These are phyloP conservation scores for Solanum bukasovii DNA, from an alignment of 257 asterid species.

Conservation along the genomic window DNA sequence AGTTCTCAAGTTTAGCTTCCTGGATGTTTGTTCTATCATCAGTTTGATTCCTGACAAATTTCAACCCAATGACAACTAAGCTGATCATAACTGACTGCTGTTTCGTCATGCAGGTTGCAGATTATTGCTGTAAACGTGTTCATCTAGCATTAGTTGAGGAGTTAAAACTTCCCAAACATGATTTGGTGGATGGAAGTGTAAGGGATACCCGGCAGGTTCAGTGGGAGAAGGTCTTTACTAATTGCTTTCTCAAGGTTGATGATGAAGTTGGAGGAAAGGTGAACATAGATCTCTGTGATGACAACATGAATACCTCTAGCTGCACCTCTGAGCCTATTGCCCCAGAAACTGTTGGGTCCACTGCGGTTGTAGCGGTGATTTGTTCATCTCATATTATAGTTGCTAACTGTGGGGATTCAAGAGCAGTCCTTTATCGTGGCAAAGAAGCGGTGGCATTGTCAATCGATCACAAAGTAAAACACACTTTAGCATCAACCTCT, in stretches of 20 bases:
- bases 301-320: slow-evolving; percentile 7
- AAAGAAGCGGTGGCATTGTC: slow-evolving; percentile 71
- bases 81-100: neutral
- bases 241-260: slow-evolving; percentile 63
- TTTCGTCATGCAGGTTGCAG: slow-evolving; percentile 46
- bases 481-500: neutral
- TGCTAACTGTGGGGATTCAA: slow-evolving; percentile 78
- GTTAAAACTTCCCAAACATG: slow-evolving; percentile 27
- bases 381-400: slow-evolving; percentile 77
- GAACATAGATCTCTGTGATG: slow-evolving; percentile 12
- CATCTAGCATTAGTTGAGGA: slow-evolving; percentile 63
- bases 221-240: slow-evolving; percentile 58
- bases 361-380: slow-evolving; percentile 73
- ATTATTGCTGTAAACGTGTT: slow-evolving; percentile 60
- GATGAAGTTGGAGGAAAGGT: slow-evolving; percentile 70
- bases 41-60: neutral
- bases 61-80: neutral
- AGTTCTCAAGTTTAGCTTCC: neutral
- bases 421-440: slow-evolving; percentile 85
- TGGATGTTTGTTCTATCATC: neutral
- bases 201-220: slow-evolving; percentile 45
- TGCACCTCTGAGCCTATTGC: slow-evolving; percentile 39
- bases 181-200: slow-evolving; percentile 14
- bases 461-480: slow-evolving; percentile 56
- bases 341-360: slow-evolving; percentile 76